These are phyloP conservation scores for Emergomyces africanus DNA, from an alignment of 2,329 filamentous ascomycete species.

Conservation along the genomic window DNA sequence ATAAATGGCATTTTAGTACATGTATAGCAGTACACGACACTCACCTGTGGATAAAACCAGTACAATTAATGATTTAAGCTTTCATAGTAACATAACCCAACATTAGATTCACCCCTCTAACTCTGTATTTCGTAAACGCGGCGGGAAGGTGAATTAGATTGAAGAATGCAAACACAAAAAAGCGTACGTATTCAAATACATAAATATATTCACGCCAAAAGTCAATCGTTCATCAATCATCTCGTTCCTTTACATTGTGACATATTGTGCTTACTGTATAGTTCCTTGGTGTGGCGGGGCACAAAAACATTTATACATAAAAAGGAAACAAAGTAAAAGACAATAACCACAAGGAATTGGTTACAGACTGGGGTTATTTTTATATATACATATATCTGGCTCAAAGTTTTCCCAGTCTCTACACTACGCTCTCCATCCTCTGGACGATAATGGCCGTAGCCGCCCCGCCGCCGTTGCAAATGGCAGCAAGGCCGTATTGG, in stretches of 20 bases:
- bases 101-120: too few species aligned
- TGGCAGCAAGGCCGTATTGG: conserved; percentile 89
- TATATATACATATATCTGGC: neutral
- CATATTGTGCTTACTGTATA: neutral
- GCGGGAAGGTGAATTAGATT: too few species aligned
- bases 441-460: conserved; percentile 88
- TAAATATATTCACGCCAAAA: too few species aligned
- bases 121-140: too few species aligned
- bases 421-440: conserved; percentile 47
- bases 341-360: neutral
- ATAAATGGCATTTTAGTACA: too few species aligned
- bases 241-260: neutral
- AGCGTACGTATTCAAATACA: too few species aligned
- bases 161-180: too few species aligned
- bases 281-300: neutral
- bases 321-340: neutral
- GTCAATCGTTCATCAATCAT: neutral
- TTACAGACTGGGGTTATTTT: neutral
- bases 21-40: too few species aligned
- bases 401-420: conserved; percentile 4
- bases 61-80: too few species aligned
- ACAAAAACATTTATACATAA: neutral
- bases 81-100: too few species aligned
- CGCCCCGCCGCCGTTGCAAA: conserved; percentile 93
- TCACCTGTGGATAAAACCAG: too few species aligned